Evolutionary conservation across 1,139 yeast genomes (phyloP), one percentile per base, ranked within the genome.

Genomic region (Hyphopichia fennica): DNA sequence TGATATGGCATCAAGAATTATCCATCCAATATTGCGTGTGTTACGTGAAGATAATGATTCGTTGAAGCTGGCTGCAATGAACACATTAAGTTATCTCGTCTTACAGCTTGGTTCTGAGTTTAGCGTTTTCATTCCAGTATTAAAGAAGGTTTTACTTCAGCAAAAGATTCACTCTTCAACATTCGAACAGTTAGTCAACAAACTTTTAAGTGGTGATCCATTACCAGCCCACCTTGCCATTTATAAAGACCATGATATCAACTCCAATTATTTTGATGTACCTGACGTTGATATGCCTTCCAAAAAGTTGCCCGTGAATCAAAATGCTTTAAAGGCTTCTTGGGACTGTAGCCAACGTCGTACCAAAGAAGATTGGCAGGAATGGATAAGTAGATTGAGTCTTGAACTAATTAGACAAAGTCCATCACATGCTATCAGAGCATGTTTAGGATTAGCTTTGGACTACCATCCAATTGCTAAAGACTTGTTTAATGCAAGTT

Each of bases 321-420:
- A 87, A 48, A 82, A 79, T 41, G 84, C 84, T 5, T 69, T 87
- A 50, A 86, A 87, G 54, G 78, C 81, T 37, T 90, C 95, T 1
- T 95, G 99, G 99, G 96, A 90, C 53, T 87, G 96, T 15, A 81
- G 87, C 23, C 93, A 89, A 52, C 79, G 95, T 49, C 78, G 95
- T 36, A 89, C 97, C 0, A 82, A 85, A 51, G 99, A 91, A 56
- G 99, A 93, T 54, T 95, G 99, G 99, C 91, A 87, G 57, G 99
- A 93, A 57, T 95, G 99, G 99, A 82, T 91, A 50, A 79, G 96
- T 42, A 74, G 95, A 44, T 71, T 95, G 39, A 84, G 95, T 55
- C 86, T 89, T 42, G 97, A 90, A 57, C 67, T 95, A 29, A 67
- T 95, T 50, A 88, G 87, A 52, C 96, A 91, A 58, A 87, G 96